phyloP scores from a whole-genome alignment of 2,329 filamentous ascomycete genomes.

The Coleophoma cylindrospora region DNA sequence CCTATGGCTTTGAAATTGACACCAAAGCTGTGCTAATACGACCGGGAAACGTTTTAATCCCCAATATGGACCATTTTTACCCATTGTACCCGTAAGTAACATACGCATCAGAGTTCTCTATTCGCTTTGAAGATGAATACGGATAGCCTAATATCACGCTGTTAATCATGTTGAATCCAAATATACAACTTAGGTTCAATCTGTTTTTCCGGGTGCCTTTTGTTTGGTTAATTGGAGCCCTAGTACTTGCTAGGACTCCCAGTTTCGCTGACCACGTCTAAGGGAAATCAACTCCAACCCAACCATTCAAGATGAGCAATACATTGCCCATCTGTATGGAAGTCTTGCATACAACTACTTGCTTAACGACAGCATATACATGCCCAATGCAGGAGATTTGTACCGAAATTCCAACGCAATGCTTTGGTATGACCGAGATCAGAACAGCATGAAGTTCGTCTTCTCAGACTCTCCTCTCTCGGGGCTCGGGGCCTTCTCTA shows the following conservation, averaged over 20 bases:
- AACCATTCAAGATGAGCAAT: constrained; percentile 30
- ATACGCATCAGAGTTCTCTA: no score
- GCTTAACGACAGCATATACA: constrained; percentile 9
- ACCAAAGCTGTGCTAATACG: constrained; percentile 26
- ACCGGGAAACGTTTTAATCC: constrained; percentile 29
- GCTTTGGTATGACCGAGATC: constrained; percentile 10
- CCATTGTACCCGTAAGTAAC: not conserved
- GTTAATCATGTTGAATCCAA: no score
- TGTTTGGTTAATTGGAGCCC: no score
- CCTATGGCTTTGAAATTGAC: constrained; percentile 36
- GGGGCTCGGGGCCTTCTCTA: constrained; percentile 11
- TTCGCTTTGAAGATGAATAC: no score
- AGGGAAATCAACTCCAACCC: constrained; percentile 15
- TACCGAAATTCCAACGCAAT: constrained; percentile 5
- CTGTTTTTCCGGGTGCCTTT: no score
- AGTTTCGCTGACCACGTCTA: no score
- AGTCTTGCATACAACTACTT: constrained; percentile 28
- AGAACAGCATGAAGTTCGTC: constrained; percentile 25
- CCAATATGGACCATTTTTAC: constrained; percentile 32
- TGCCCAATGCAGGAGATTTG: constrained; percentile 24
- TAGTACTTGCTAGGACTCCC: no score
- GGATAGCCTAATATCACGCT: no score
- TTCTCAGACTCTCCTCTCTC: constrained; percentile 30
- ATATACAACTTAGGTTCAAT: no score
- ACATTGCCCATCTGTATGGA: constrained; percentile 38